These are phyloP conservation scores for Geotrichum bryndzae DNA, from an alignment of 1,139 yeast genomes.

Conservation along the genomic window DNA sequence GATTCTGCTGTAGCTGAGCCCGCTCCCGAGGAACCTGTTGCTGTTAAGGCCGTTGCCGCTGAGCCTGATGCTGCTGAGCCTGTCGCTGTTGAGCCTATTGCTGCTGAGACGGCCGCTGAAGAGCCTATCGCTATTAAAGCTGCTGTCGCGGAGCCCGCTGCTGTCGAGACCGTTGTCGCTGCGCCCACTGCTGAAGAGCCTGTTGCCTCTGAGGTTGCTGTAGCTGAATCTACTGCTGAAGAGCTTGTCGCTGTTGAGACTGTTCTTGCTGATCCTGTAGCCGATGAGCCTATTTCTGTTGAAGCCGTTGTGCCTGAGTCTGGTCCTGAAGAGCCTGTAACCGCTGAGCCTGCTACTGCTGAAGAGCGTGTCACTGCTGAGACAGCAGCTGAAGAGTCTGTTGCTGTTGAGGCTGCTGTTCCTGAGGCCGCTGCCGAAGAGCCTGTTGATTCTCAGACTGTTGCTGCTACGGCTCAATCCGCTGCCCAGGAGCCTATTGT, in stretches of 20 bases:
- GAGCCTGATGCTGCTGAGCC: neutral
- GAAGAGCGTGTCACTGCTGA: neutral
- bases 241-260: neutral
- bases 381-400: neutral
- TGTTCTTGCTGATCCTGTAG: neutral
- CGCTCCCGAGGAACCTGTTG: neutral
- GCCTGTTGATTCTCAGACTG: constrained; percentile 1
- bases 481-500: neutral
- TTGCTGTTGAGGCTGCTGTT: too few species aligned
- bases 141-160: neutral
- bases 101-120: neutral
- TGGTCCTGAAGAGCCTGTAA: neutral
- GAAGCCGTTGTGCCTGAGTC: neutral
- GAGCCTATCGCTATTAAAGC: neutral
- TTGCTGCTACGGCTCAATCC: neutral
- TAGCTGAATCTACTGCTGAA: neutral
- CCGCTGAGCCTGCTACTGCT: neutral
- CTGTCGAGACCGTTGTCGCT: neutral
- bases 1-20: neutral
- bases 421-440: constrained; percentile 1
- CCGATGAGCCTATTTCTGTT: constrained; percentile 5
- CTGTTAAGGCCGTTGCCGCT: neutral
- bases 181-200: neutral
- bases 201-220: neutral
- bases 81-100: neutral